These are phyloP conservation scores for Adansonia rubrostipa DNA, from an alignment of 441 rosid genomes.

Conservation along the genomic window DNA sequence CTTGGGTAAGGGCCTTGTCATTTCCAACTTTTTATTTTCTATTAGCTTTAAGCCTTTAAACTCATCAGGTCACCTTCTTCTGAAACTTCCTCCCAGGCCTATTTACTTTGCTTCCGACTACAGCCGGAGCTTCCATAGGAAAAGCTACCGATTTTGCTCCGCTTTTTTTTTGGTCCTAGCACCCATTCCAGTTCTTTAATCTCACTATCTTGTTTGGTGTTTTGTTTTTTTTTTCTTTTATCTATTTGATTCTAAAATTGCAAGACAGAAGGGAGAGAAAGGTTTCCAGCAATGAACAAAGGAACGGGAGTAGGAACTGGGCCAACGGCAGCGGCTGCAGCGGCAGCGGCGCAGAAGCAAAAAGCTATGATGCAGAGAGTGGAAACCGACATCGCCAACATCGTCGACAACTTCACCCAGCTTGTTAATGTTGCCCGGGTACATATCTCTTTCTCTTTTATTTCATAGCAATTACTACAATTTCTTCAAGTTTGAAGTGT, in stretches of 20 bases:
- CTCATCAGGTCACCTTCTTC: no score
- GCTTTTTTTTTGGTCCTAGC: background rate
- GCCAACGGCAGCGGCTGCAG: slow-evolving; percentile 65
- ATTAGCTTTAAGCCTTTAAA: no score
- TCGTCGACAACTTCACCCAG: slow-evolving; percentile 68
- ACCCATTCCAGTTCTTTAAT: background rate
- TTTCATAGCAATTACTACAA: background rate
- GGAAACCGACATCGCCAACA: slow-evolving; percentile 62
- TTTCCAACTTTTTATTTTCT: no score
- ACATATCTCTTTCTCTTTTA: background rate
- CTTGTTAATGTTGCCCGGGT: slow-evolving; percentile 71
- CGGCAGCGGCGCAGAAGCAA: slow-evolving; percentile 71
- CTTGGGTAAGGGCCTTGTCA: no score
- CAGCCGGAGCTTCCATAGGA: no score
- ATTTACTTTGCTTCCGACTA: no score
- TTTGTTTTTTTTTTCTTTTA: no score
- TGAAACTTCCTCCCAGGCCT: no score
- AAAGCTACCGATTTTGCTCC: background rate
- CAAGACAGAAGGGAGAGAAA: background rate
- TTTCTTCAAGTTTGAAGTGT: background rate
- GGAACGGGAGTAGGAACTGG: slow-evolving; percentile 53
- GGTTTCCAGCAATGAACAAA: slow-evolving; percentile 37
- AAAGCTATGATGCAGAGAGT: slow-evolving; percentile 65
- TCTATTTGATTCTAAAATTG: background rate
- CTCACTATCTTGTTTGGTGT: background rate